Evolutionary conservation across 495 filamentous ascomycete genomes (phyloP).

Genomic region (Tuber microsphaerosporum): DNA sequence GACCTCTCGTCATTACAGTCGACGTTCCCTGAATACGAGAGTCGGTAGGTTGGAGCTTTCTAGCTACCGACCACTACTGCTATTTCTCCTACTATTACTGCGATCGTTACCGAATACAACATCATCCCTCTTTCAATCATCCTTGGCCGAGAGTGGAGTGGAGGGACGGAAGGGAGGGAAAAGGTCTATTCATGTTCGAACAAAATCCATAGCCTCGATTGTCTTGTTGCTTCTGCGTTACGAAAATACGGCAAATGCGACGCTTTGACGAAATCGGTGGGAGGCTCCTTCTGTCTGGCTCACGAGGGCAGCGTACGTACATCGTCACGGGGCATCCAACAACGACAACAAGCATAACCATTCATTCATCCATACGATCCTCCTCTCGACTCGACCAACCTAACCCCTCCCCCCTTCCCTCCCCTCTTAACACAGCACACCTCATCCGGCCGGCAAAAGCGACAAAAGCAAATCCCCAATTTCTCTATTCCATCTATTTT

Average conservation of each 20-base stretch:
- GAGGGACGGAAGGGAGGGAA: background rate
- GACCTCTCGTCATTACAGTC: slow-evolving; percentile 31
- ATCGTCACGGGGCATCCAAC: slow-evolving; percentile 4
- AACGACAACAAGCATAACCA: background rate
- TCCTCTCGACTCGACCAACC: slow-evolving; percentile 2
- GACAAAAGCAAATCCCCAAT: background rate
- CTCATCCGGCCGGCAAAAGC: background rate
- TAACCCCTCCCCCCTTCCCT: background rate
- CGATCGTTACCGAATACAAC: background rate
- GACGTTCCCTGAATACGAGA: slow-evolving; percentile 21
- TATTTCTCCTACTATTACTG: background rate
- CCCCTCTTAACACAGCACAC: background rate
- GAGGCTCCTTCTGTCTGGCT: background rate
- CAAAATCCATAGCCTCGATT: background rate
- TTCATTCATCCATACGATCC: slow-evolving; percentile 5
- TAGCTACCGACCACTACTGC: slow-evolving; percentile 1
- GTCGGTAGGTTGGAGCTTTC: slow-evolving; percentile 19
- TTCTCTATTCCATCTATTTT: background rate
- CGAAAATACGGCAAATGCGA: background rate
- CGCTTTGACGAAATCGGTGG: background rate
- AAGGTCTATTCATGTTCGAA: background rate
- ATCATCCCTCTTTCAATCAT: slow-evolving; percentile 7
- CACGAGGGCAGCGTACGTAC: slow-evolving; percentile 1
- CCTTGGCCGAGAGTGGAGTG: background rate
- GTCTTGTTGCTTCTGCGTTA: slow-evolving; percentile 5